Evolutionary conservation across 2,329 filamentous ascomycete genomes (phyloP), one percentile per base, ranked within the genome.

Genomic region (Ascochyta koolunga): DNA sequence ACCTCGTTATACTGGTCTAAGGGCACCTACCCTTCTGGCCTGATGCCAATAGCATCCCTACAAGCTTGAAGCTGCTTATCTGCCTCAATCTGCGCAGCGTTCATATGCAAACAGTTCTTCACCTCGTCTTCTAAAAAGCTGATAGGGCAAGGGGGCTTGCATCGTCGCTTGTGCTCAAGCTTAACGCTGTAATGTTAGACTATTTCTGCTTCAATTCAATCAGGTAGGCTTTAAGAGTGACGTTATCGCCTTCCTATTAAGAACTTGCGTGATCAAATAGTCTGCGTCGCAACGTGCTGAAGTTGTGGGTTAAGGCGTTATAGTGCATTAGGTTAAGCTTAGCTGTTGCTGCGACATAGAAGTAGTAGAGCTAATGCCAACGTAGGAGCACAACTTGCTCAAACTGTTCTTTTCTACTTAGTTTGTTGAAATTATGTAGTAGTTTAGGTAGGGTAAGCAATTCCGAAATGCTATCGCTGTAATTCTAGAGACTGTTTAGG

Each of bases 401-500:
- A 27, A 59, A 62, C 45, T 69, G 66, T 32, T 71, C 54, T 5
- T 22, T 37, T 35, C 65, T 60, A 50, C 48, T 58, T 21, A 71
- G 18, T 8, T 59, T 53, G 27, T 66, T 56, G 40, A 69, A 64
- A 35, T 66, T 56, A 18, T 41, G 43, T 40, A 69, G 67, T 43
- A 72, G 45, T 49, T 56, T 33, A 32, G 71, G 70, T 11, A 13
- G 9, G 38, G 21, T 58, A 3, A 69, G 43, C 19, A 52, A 64
- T 58, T 62, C 62, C 31, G 62, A 71, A 38, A 59, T 38, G 27
- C 36, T 58, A 47, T 75, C 74, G 40, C 71, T 66, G 60, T 76
- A 78, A 48, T 79, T 79, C 51, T 78, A 68, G 46, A 79, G 65
- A 51, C 64, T 64, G 10, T 66, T 64, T 15, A 76, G 77, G 19